These are phyloP conservation scores for Mortierella claussenii DNA, from an alignment of 192 early-diverging fungal species.

Conservation along the genomic window DNA sequence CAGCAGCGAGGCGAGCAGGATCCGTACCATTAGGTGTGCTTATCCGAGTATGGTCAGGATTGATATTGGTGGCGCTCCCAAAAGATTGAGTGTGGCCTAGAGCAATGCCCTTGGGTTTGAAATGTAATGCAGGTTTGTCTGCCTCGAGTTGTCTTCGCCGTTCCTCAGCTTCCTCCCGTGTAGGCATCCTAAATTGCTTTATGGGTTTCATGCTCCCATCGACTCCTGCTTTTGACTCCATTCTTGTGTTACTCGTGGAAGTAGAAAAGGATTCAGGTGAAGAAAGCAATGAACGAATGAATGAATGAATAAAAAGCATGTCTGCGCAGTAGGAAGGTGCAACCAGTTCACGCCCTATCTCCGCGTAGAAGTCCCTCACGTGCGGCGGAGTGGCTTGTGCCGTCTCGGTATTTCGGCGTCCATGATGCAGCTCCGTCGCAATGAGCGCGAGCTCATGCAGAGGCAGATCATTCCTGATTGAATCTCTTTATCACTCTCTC, in stretches of 20 bases:
- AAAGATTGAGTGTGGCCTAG: background rate
- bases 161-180: conserved; percentile 22
- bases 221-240: background rate
- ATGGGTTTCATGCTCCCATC: background rate
- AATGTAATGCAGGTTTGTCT: conserved; percentile 22
- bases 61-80: conserved; percentile 30
- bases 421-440: too few relatives aligned
- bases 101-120: conserved; percentile 36
- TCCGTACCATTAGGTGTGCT: too few relatives aligned
- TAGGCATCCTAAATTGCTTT: conserved; percentile 15
- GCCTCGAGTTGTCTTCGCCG: conserved; percentile 24
- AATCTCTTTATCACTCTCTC: background rate
- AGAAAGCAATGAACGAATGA: too few relatives aligned
- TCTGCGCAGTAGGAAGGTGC: too few relatives aligned
- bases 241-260: background rate
- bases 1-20: too few relatives aligned
- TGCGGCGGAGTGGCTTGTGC: too few relatives aligned
- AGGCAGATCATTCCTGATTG: too few relatives aligned
- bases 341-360: too few relatives aligned
- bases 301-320: too few relatives aligned
- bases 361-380: too few relatives aligned
- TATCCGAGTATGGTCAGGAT: background rate
- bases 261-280: background rate
- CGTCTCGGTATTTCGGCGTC: too few relatives aligned
- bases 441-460: too few relatives aligned